These are phyloP conservation scores for Tilletiopsis washingtonensis DNA, from an alignment of 1,284 basidiomycete genomes.

Conservation along the genomic window DNA sequence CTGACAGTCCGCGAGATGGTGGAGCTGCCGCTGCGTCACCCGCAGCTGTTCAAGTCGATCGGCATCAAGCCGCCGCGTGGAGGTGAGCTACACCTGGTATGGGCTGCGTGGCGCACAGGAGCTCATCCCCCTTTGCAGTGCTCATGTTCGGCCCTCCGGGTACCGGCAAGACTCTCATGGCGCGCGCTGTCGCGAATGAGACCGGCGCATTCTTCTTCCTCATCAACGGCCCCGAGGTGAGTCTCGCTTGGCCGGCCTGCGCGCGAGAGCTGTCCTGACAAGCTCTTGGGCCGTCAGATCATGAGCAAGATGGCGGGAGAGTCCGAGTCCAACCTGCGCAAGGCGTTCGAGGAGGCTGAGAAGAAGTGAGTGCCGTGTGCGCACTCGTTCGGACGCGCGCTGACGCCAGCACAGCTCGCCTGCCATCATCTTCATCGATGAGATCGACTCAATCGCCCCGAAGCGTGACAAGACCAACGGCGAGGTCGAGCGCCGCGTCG, in stretches of 20 bases:
- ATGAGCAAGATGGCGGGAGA: constrained; percentile 99
- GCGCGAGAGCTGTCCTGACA: too few species aligned
- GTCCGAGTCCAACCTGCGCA: constrained; percentile 90
- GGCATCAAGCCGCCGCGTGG: constrained; percentile 96
- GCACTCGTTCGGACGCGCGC: not conserved
- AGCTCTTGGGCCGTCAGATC: too few species aligned
- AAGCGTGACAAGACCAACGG: constrained; percentile 99
- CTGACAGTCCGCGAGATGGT: constrained; percentile 77
- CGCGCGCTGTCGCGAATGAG: constrained; percentile 96
- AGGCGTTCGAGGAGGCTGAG: constrained; percentile 98
- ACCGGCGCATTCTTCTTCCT: constrained; percentile 99
- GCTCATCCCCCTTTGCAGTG: constrained; percentile 9
- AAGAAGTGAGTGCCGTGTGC: constrained; percentile 58
- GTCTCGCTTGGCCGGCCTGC: too few species aligned
- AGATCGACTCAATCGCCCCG: constrained; percentile 97
- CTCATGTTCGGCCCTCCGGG: constrained; percentile 48
- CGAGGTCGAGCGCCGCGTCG: constrained; percentile 97
- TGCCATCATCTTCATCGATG: constrained; percentile 98
- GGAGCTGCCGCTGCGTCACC: constrained; percentile 92
- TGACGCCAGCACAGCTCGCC: constrained; percentile 58
- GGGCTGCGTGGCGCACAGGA: not conserved
- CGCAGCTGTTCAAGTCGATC: constrained; percentile 98
- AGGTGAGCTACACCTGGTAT: constrained; percentile 2
- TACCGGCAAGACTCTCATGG: constrained; percentile 61
- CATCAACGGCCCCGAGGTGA: constrained; percentile 98